A percentile compares a stretch with the other conserved stretches of the same genome.
These are phyloP conservation scores for Dioszegia crocea DNA, from an alignment of 768 basidiomycete genomes.

Conservation along the genomic window DNA sequence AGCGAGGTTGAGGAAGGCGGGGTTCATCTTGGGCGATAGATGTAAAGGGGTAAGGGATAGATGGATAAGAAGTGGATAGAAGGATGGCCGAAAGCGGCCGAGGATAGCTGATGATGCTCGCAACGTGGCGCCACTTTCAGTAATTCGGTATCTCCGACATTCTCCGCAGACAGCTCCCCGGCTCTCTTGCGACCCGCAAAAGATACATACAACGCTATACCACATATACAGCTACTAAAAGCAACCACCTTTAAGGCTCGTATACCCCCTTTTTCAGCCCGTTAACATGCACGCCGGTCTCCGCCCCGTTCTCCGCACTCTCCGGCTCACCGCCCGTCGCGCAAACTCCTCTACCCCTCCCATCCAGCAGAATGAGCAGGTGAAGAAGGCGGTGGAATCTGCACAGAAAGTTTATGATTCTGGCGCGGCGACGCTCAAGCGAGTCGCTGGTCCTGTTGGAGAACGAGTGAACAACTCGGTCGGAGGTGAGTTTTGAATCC, in stretches of 20 bases:
- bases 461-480: slow-evolving; percentile 40
- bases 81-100: not conserved
- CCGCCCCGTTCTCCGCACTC: slow-evolving; percentile 22
- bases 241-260: too few species aligned
- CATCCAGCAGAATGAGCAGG: slow-evolving; percentile 36
- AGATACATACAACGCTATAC: too few species aligned
- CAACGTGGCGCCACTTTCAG: not conserved
- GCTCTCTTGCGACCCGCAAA: too few species aligned
- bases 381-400: slow-evolving; percentile 42
- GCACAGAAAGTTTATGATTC: slow-evolving; percentile 42
- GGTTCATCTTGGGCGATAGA: slow-evolving; percentile 33
- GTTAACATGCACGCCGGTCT: slow-evolving; percentile 20
- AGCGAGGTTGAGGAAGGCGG: slow-evolving; percentile 66
- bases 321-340: slow-evolving; percentile 29
- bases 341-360: slow-evolving; percentile 28
- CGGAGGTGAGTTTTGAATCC: slow-evolving; percentile 42
- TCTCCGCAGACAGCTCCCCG: not conserved
- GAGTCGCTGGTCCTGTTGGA: slow-evolving; percentile 48
- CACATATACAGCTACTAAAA: not conserved
- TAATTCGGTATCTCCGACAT: slow-evolving; percentile 1
- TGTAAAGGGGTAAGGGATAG: not conserved
- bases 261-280: too few species aligned
- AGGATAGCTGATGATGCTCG: not conserved
- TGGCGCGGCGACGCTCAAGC: slow-evolving; percentile 38
- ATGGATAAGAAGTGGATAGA: not conserved